Base-by-base conservation (phyloP, 192 early-diverging fungal species). In the Linderina pennispora region DNA sequence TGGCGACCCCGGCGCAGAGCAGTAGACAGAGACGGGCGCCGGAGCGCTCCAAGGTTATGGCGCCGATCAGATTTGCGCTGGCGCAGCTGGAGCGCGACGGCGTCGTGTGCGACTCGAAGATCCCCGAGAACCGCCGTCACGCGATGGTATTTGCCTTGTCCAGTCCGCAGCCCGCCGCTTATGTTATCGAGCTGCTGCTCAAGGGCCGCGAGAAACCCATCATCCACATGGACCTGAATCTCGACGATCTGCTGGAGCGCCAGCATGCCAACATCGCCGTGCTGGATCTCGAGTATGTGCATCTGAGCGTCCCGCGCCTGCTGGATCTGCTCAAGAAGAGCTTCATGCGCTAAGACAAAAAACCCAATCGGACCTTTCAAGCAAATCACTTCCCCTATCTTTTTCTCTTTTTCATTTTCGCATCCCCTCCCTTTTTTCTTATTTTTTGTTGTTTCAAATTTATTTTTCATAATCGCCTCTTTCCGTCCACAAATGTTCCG, bases 141-240 rank as follows among this genome's bases (percentile, higher is more conserved):
- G 87, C 91, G 54, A 91, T 97, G 38, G 94, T 80, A 62, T 93
- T 97, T 70, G 84, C 82, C 50, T 89, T 97, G 37, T 77, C 77
- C 25, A 91, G 87, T 28, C 93, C 93, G 24, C 76, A 86, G 24
- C 83, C 88, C 1, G 91, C 92, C 10, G 88, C 89, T 22, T 97
- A 90, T 52, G 80, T 94, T 21, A 94, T 94, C 57, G 81, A 83
- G 6, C 74, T 97, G 45, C 81, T 89, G 46, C 94, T 88, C 56
- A 91, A 91, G 71, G 90, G 91, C 21, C 79, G 93, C 22, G 92
- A 94, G 32, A 88, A 90, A 43, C 81, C 93, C 0, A 93, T 97
- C 25, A 57, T 97, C 48, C 91, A 93, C 67, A 97, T 97, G 92
- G 92, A 97, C 60, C 77, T 97, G 50, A 86, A 92, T 45, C 67